phyloP scores from a whole-genome alignment of 1,284 basidiomycete species.

The Ustanciosporium gigantosporum region DNA sequence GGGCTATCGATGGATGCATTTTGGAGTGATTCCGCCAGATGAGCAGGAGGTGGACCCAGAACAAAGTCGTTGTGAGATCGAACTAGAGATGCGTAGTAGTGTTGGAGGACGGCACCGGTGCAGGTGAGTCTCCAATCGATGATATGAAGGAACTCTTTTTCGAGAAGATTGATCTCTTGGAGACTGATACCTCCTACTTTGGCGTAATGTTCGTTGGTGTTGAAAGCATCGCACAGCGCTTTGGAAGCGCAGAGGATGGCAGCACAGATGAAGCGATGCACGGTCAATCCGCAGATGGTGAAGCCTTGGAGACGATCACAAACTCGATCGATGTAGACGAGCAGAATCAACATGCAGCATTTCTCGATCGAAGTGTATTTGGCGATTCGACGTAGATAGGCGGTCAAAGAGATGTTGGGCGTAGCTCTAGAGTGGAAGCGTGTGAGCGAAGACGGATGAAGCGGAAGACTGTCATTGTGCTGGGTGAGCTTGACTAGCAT shows the following conservation, averaged over 20 bases:
- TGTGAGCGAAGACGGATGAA: conserved; percentile 56
- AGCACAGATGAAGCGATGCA: conserved; percentile 59
- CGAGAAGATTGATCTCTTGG: conserved; percentile 59
- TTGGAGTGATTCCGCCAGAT: no score
- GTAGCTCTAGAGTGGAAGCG: conserved; percentile 59
- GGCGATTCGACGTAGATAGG: conserved; percentile 58
- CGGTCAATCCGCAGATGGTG: conserved; percentile 58
- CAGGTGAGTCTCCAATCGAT: conserved; percentile 59
- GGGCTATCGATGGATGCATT: no score
- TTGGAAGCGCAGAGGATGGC: conserved; percentile 58
- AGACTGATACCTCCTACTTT: conserved; percentile 58
- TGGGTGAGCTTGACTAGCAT: conserved; percentile 56
- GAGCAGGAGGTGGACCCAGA: no score
- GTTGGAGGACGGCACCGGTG: conserved; percentile 49
- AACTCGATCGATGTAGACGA: conserved; percentile 60
- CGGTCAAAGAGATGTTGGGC: conserved; percentile 53
- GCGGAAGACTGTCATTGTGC: conserved; percentile 58
- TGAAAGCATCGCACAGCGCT: conserved; percentile 59
- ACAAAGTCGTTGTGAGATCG: conserved; percentile 38
- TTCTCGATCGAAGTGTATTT: conserved; percentile 59
- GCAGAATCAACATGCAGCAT: conserved; percentile 55
- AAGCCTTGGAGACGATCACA: conserved; percentile 57
- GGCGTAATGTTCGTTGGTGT: conserved; percentile 59
- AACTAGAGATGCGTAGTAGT: conserved; percentile 58
- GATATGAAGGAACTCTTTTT: conserved; percentile 57